Evolutionary conservation across 2,329 filamentous ascomycete species (phyloP), one percentile per base, ranked within the genome.

Genomic region (Thielaviopsis euricoi): DNA sequence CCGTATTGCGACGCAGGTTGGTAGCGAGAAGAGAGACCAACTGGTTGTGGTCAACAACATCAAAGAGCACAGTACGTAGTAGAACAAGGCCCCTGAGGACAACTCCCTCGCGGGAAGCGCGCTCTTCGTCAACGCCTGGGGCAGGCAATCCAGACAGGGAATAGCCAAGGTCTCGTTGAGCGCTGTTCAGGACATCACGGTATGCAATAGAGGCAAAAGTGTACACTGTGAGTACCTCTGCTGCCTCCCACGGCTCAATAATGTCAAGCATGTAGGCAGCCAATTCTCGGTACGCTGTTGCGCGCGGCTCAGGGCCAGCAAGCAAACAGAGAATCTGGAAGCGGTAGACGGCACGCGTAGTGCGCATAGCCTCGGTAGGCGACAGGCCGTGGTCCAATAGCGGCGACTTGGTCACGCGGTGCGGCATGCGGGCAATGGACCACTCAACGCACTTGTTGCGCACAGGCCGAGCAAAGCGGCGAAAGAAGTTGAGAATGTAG

Each of bases 241-340:
- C 55, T 12, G 55, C 49, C 53, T 60, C 59, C 59, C 59, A 60
- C 12, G 59, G 59, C 25, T 60, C 55, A 25, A 60, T 37, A 5
- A 52, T 19, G 43, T 58, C 55, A 9, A 60, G 53, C 23, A 60
- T 49, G 13, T 55, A 23, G 12, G 52, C 21, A 2, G 53, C 46
- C 5, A 55, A 19, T 17, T 52, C 55, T n/a, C 48, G 48, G 21
- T 55, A 43, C 9, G 43, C 52, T 6, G 46, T 25, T 22, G 22
- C 26, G 17, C 33, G 29, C 2, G 58, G 55, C 4, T 57, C 52
- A 2, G 29, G 52, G 21, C 50, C 53, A n/a, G 52, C 33, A 13
- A 60, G 33, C 12, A 60, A 25, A 25, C 43, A 51, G 7, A 60
- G 40, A 10, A 60, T 52, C 10, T 60, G 59, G 25, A 58, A 60